Percentiles rank a stretch among this genome's conserved stretches.
Evolutionary conservation across 768 basidiomycete species (phyloP).

Genomic region (Mycena metata): DNA sequence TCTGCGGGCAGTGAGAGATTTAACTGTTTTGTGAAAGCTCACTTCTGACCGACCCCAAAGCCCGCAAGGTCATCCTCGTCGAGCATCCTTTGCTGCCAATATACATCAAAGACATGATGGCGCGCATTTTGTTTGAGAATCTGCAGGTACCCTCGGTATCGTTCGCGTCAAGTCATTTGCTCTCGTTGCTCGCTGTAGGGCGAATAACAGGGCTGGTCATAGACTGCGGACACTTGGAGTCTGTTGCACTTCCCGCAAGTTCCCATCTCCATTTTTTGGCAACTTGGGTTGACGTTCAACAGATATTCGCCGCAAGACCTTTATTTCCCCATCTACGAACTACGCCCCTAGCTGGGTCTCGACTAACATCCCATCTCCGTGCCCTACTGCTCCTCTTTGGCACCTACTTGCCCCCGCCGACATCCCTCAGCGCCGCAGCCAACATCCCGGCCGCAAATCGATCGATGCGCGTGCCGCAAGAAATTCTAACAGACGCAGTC

Average conservation of each 20-base stretch:
- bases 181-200: conserved; percentile 88
- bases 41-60: conserved; percentile 93
- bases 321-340: conserved; percentile 86
- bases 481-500: conserved; percentile 83
- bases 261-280: neutral
- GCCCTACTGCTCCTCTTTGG: conserved; percentile 87
- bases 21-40: conserved; percentile 66
- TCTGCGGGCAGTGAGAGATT: conserved; percentile 31
- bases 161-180: conserved; percentile 90
- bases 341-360: conserved; percentile 89
- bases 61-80: conserved; percentile 92
- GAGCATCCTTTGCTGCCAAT: conserved; percentile 92
- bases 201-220: conserved; percentile 94
- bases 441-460: conserved; percentile 75
- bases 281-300: conserved; percentile 11
- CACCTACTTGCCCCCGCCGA: conserved; percentile 86
- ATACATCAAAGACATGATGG: conserved; percentile 90
- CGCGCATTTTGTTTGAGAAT: conserved; percentile 90
- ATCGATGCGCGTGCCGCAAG: conserved; percentile 78
- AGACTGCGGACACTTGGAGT: conserved; percentile 94
- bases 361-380: conserved; percentile 84
- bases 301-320: conserved; percentile 94
- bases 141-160: conserved; percentile 95
- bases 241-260: conserved; percentile 87
- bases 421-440: conserved; percentile 73